A percentile compares a stretch with the other conserved stretches of the same genome.
Evolutionary conservation across 2,329 filamentous ascomycete genomes (phyloP).

Genomic region (Exophiala viscosa): DNA sequence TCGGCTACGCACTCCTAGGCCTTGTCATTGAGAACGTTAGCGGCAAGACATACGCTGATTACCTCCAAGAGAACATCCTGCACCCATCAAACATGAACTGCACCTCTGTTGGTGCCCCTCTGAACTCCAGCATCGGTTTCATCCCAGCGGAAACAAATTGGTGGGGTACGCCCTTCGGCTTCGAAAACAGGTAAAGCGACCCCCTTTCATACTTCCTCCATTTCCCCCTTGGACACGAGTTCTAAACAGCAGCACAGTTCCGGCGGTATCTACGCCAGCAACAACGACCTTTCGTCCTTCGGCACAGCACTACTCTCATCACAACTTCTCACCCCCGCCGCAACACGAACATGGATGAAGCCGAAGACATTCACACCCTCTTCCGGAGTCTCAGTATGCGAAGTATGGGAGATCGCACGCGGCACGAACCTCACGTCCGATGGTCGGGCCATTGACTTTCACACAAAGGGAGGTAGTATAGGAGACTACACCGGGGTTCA

Average conservation of each 20-base stretch:
- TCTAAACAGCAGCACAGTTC: background rate
- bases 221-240: background rate
- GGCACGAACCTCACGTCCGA: conserved; percentile 10
- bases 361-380: conserved; percentile 39
- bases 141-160: conserved; percentile 4
- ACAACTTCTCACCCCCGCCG: conserved; percentile 34
- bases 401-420: conserved; percentile 38
- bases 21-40: conserved; percentile 46
- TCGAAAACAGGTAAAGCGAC: background rate
- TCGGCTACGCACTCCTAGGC: conserved; percentile 45
- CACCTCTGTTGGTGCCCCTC: background rate
- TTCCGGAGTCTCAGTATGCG: conserved; percentile 38
- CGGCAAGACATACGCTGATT: conserved; percentile 38
- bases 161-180: conserved; percentile 2
- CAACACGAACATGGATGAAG: conserved; percentile 42
- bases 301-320: conserved; percentile 34
- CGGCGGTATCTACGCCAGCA: conserved; percentile 32
- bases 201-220: background rate
- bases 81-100: background rate
- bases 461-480: conserved; percentile 9
- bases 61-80: conserved; percentile 41
- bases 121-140: background rate
- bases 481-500: conserved; percentile 2
- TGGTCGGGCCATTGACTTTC: conserved; percentile 3
- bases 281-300: conserved; percentile 36